Conservation (phyloP, 2,329 filamentous ascomycete species). For the Ascochyta lentis region DNA sequence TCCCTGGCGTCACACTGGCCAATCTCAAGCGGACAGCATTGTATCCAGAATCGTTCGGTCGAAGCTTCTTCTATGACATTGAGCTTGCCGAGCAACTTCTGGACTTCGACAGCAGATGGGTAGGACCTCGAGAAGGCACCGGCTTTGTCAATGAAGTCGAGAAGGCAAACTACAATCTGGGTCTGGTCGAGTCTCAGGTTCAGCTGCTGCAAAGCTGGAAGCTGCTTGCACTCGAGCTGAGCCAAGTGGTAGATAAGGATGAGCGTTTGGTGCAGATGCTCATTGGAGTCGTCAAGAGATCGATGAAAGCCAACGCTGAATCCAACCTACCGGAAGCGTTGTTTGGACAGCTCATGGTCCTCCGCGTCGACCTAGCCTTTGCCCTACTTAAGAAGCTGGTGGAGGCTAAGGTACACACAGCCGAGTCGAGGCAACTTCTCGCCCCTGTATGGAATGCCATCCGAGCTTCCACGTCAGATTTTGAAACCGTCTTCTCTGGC, state of each 20-base stretch:
- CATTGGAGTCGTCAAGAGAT: conserved; percentile 76
- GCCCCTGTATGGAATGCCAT: conserved; percentile 67
- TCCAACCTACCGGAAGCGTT: conserved; percentile 77
- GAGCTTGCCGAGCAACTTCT: conserved; percentile 78
- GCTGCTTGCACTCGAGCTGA: conserved; percentile 82
- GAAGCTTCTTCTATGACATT: conserved; percentile 84
- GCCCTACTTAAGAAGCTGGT: conserved; percentile 82
- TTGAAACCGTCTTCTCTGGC: conserved; percentile 64
- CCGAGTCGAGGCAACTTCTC: conserved; percentile 63
- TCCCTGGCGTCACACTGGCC: conserved; percentile 73
- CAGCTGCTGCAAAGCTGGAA: conserved; percentile 89
- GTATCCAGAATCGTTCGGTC: conserved; percentile 70
- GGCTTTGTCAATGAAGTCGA: conserved; percentile 85
- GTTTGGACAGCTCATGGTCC: conserved; percentile 78
- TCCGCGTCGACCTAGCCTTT: conserved; percentile 80
- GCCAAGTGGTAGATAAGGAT: conserved; percentile 64
- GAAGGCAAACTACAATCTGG: conserved; percentile 87
- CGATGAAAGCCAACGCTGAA: conserved; percentile 77
- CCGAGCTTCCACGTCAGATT: conserved; percentile 60
- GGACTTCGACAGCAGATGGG: conserved; percentile 78
- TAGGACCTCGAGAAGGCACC: conserved; percentile 60
- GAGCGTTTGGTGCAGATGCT: conserved; percentile 70
- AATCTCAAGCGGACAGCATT: conserved; percentile 81
- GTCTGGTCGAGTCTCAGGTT: conserved; percentile 89
- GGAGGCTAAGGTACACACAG: conserved; percentile 57